Conservation (phyloP, 2,329 filamentous ascomycete genomes). For the Metarhizium rileyi region DNA sequence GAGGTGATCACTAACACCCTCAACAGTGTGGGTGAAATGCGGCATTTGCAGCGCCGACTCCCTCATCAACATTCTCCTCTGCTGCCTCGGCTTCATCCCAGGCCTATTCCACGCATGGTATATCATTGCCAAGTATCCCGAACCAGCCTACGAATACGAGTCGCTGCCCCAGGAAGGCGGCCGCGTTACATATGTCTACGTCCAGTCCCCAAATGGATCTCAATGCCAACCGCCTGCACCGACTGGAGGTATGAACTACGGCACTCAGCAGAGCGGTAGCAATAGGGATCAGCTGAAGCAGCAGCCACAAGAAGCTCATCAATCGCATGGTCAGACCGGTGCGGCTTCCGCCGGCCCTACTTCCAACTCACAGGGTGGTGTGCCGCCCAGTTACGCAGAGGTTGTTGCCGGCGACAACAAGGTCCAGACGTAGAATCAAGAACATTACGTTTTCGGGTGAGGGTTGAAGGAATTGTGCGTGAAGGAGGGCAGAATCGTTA, state of each 20-base stretch:
- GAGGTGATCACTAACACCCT: slow-evolving; percentile 13
- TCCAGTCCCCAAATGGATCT: slow-evolving; percentile 37
- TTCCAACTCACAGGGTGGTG: slow-evolving; percentile 28
- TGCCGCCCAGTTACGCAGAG: slow-evolving; percentile 82
- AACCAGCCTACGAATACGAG: slow-evolving; percentile 62
- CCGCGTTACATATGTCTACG: slow-evolving; percentile 70
- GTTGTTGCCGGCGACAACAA: slow-evolving; percentile 87
- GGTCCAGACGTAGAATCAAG: slow-evolving; percentile 50
- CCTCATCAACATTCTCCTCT: slow-evolving; percentile 90
- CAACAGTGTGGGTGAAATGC: slow-evolving; percentile 85
- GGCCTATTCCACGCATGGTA: slow-evolving; percentile 96
- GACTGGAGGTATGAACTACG: slow-evolving; percentile 12
- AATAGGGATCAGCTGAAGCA: slow-evolving; percentile 1
- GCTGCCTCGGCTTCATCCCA: slow-evolving; percentile 67
- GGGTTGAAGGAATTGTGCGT: not conserved
- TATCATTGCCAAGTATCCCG: slow-evolving; percentile 87
- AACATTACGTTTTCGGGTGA: not conserved
- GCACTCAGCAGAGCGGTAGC: slow-evolving; percentile 7
- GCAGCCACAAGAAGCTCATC: slow-evolving; percentile 15
- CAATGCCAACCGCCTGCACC: slow-evolving; percentile 24
- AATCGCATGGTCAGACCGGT: slow-evolving; percentile 23
- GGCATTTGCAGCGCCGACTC: slow-evolving; percentile 89
- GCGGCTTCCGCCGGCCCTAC: slow-evolving; percentile 30
- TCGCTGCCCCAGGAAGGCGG: slow-evolving; percentile 46
- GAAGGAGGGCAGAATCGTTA: not conserved